Evolutionary conservation across 1,139 yeast genomes (phyloP), one percentile per base, ranked within the genome.

Genomic region (Saccharomyces hybrid): DNA sequence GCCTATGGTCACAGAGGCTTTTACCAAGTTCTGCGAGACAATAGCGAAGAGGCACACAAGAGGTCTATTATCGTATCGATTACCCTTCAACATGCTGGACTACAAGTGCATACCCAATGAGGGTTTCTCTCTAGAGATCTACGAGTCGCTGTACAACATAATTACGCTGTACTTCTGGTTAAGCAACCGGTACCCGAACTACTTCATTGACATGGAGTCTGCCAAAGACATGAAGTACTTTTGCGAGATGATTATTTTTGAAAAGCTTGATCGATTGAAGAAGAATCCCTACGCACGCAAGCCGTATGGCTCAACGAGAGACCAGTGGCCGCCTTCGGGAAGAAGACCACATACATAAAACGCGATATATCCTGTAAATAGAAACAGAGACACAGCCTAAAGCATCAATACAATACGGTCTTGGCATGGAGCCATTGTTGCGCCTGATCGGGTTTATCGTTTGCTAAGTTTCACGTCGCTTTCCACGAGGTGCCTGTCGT

Each of bases 111-210:
- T 65, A 51, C 56, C 58, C 26, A 61, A 59, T 48, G 70, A 67
- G 47, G 56, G 56, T 8, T 74, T 76, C 48, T 73, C 73, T n/a
- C 70, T 88, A 49, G 77, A 76, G 52, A 65, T 71, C 42, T 75
- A 88, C 51, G 98, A 91, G 66, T 78, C 78, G 23, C 73, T 86
- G 59, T 96, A 93, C 71, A 80, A 82, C 60, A 73, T 82, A 50
- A 76, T 88, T 25, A 77, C 85, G 60, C 72, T 88, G 11, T 91
- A 82, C 66, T 73, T 89, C 68, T 93, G 99, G 99, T 75, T 93
- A 58, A 79, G 88, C 56, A 93, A 88, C 66, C 72, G 97, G 64
- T 91, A 87, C 75, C 96, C 97, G 0, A 82, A 85, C 42, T 76
- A 84, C 52, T 87, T 90, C 63, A 79, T 86, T 9, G 96, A 89